phyloP scores from a whole-genome alignment of 2,329 filamentous ascomycete species.

The Lasiodiplodia theobromae region DNA sequence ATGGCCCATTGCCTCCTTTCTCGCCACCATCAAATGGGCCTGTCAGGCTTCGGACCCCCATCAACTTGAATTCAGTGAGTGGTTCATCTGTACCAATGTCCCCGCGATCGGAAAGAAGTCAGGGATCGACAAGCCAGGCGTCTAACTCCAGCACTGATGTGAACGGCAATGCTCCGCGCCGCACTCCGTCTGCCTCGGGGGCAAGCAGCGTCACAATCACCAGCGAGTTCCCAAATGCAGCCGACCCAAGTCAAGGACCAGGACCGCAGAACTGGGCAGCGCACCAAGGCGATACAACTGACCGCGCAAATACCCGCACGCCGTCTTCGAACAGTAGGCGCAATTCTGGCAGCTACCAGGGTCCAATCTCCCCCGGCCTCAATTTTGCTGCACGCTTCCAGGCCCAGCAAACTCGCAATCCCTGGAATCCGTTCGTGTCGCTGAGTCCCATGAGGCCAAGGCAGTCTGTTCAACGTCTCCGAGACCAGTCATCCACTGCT shows the following conservation, averaged over 20 bases:
- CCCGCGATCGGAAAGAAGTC: constrained; percentile 36
- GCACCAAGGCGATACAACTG: background rate
- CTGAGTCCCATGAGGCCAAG: constrained; percentile 40
- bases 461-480: constrained; percentile 42
- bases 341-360: constrained; percentile 25
- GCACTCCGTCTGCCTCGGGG: constrained; percentile 7
- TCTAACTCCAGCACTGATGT: constrained; percentile 35
- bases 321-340: constrained; percentile 19
- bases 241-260: background rate
- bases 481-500: constrained; percentile 48
- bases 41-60: constrained; percentile 43
- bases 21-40: constrained; percentile 37
- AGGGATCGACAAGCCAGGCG: constrained; percentile 41
- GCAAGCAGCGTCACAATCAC: constrained; percentile 16
- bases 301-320: constrained; percentile 21
- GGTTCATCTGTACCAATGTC: constrained; percentile 23
- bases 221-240: background rate
- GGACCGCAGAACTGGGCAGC: background rate
- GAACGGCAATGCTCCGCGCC: constrained; percentile 7
- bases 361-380: constrained; percentile 35
- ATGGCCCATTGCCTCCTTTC: constrained; percentile 25
- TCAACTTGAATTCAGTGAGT: constrained; percentile 40
- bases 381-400: constrained; percentile 44
- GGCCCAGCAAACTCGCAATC: constrained; percentile 43
- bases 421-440: constrained; percentile 46